Base-by-base conservation (phyloP, 2,329 filamentous ascomycete species). In the Epichloe amarillans region DNA sequence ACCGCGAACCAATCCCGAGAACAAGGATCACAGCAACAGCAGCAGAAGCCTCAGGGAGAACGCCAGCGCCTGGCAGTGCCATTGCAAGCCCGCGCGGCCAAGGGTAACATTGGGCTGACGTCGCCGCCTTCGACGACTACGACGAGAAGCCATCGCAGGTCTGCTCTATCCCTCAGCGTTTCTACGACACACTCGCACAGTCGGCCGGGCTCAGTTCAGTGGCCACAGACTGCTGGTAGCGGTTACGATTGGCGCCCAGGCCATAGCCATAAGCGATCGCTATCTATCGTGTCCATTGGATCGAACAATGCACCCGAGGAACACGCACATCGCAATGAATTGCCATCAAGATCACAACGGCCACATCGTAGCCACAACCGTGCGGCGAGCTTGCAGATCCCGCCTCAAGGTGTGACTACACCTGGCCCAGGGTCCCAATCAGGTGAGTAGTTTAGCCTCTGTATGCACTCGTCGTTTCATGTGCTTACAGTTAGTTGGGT, bases 211-310 rank as follows among this genome's bases (percentile, higher is more conserved):
- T 72, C 74, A 5, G 64, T 73, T 30, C 73, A 74, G 56, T 77
- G 74, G 73, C 65, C 66, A 21, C 62, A 64, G 14, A 55, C 61
- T n/a, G 56, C 63, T 37, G 53, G 61, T 53, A 53, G 59, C 50
- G 57, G 59, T 54, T 51, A 55, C 53, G 62, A 67, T 46, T 56
- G 62, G 51, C 58, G 61, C 19, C 56, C 63, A 21, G 71, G 74
- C n/a, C 79, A 84, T 60, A 71, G 74, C 49, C 86, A 90, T 60
- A 82, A 84, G 63, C 76, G 86, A 58, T 91, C 87, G 3, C 75
- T 93, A 33, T 93, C 87, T 17, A 91, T 93, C 55, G 80, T 91
- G 44, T 91, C 87, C 10, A 79, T 91, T 58, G 84, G 83, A 11
- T 79, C 79, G 19, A 68, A 69, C 38, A 71, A 69, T 33, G 67